phyloP scores from a whole-genome alignment of 1,284 basidiomycete genomes.

The Mycena citricolor region DNA sequence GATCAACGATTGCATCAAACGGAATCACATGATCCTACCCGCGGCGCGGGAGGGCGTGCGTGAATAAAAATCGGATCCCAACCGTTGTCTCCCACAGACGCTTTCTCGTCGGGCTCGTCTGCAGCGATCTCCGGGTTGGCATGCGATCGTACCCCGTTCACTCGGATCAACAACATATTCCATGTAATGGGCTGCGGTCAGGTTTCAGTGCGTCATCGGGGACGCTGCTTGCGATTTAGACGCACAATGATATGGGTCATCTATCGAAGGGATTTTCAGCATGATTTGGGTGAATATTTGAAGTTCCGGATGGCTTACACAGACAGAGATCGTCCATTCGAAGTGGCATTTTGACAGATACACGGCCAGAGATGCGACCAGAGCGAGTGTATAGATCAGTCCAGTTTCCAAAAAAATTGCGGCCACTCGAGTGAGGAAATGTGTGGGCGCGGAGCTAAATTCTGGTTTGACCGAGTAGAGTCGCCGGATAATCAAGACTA shows the following conservation, averaged over 20 bases:
- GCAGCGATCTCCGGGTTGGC: too few relatives aligned
- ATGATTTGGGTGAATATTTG: background rate
- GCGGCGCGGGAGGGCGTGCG: too few relatives aligned
- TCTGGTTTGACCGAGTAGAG: too few relatives aligned
- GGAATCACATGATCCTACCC: too few relatives aligned
- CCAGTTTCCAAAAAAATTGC: conserved; percentile 10
- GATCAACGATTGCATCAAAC: too few relatives aligned
- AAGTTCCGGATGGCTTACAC: conserved; percentile 1
- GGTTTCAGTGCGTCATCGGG: background rate
- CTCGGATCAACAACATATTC: conserved; percentile 4
- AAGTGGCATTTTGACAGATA: conserved; percentile 2
- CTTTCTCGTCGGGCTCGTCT: too few relatives aligned
- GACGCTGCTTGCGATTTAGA: background rate
- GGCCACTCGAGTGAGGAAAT: conserved; percentile 1
- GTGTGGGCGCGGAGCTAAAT: too few relatives aligned
- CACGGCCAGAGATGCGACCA: conserved; percentile 5
- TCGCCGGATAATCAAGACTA: too few relatives aligned
- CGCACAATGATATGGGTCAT: conserved; percentile 9
- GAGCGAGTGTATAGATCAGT: conserved; percentile 6
- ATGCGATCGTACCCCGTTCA: background rate
- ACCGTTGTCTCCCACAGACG: too few relatives aligned
- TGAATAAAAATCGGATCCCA: too few relatives aligned
- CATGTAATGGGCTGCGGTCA: conserved; percentile 10
- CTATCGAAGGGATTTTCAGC: background rate
- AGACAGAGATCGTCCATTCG: conserved; percentile 1